Base-by-base conservation (phyloP, 331 rosid genomes). In the Phaseolus coccineus region DNA sequence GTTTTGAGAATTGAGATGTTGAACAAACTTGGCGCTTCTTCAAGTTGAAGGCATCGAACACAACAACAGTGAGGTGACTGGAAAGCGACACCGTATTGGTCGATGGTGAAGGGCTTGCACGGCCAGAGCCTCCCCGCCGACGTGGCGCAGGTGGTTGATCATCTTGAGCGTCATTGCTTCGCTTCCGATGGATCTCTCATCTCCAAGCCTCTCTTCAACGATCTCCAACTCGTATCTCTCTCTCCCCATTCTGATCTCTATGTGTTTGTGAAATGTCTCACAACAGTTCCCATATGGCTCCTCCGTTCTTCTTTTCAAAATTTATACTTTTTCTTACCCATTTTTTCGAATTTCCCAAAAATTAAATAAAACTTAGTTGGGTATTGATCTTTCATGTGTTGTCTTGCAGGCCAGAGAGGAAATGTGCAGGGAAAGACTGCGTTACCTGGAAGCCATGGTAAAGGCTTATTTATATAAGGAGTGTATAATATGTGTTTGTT, bases 181-280 rank as follows among this genome's bases (percentile, higher is more conserved):
- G 94, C 97, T 75, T 90, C 98, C 65, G 96, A 93, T 79, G 97
- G 91, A 80, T 96, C 98, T 65, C 93, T 96, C 67, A 92, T 88
- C 83, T 90, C 99, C 85, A 91, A 91, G 78, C 88, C 96, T 61
- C 78, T 91, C 33, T 90, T 80, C 88, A 84, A 78, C 87, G 98
- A 96, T 75, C 92, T 93, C 84, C 96, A 85, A 79, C 83, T 91
- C 35, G 98, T 93, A 87, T 47, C 79, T 74, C 63, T 24, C 81
- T 71, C 78, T 2, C 7, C 73, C 71, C 55, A 30, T 25, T 69
- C 40, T 76, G 73, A 40, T 80, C 72, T 53, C 57, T 62, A 55
- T 28, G 71, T 58, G 50, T 85, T 70, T 82, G 63, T 78, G 28
- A 62, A 74, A 73, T 44, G 78, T 30, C 58, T 74, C 67, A 14